phyloP scores from a whole-genome alignment of 495 filamentous ascomycete genomes.

The Annulohypoxylon moriforme region DNA sequence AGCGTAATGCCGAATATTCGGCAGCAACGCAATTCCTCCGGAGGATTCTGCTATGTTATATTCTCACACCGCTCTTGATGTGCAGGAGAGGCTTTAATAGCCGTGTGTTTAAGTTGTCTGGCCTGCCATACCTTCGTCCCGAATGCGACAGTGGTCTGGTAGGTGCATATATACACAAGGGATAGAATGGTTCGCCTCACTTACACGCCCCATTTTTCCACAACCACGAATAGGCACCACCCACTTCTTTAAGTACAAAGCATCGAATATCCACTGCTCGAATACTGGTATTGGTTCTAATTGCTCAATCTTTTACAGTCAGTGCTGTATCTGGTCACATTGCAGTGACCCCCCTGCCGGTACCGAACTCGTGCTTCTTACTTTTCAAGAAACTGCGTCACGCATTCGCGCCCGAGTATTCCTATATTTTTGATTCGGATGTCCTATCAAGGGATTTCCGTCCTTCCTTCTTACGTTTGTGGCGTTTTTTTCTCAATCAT shows the following conservation, averaged over 20 bases:
- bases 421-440: constrained; percentile 28
- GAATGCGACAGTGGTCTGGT: constrained; percentile 44
- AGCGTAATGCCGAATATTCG: constrained; percentile 32
- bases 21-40: constrained; percentile 17
- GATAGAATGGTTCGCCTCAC: constrained; percentile 50
- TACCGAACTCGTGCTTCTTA: constrained; percentile 31
- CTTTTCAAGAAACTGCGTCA: constrained; percentile 29
- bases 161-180: constrained; percentile 44
- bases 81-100: constrained; percentile 39
- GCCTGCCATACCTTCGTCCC: constrained; percentile 40
- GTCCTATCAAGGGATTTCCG: constrained; percentile 29
- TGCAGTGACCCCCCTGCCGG: constrained; percentile 36
- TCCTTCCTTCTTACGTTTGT: constrained; percentile 18
- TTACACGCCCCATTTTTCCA: constrained; percentile 49
- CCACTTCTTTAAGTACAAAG: constrained; percentile 28
- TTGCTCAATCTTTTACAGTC: constrained; percentile 37
- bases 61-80: constrained; percentile 41
- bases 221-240: constrained; percentile 41
- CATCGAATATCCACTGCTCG: constrained; percentile 35
- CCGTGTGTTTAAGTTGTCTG: constrained; percentile 39
- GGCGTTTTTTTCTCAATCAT: constrained; percentile 28
- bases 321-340: constrained; percentile 43
- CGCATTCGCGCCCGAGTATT: constrained; percentile 40
- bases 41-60: constrained; percentile 22
- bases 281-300: constrained; percentile 39